phyloP scores from a whole-genome alignment of 768 basidiomycete genomes.

The Tubosaeta sp. region DNA sequence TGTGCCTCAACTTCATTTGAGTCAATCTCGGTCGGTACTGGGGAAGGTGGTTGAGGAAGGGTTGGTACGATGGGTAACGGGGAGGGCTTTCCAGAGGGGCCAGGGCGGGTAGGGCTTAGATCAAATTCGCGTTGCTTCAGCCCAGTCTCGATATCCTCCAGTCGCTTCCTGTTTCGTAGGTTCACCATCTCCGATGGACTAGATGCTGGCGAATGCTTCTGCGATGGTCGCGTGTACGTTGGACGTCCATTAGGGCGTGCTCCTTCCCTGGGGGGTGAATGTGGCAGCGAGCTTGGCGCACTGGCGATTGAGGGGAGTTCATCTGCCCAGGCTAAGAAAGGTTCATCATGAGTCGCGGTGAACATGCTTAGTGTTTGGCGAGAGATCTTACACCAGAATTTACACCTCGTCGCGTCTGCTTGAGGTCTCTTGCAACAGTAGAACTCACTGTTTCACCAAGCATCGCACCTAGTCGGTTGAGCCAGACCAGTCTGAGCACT shows the following conservation, averaged over 20 bases:
- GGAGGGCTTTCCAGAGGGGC: conserved; percentile 5
- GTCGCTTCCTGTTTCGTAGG: conserved; percentile 9
- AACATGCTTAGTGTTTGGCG: not conserved
- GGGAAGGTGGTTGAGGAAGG: conserved; percentile 23
- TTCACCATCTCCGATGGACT: not conserved
- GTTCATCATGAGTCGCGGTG: not conserved
- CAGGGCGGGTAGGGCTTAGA: conserved; percentile 1
- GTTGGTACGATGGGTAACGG: not conserved
- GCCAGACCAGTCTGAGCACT: not conserved
- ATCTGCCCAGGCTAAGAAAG: conserved; percentile 33
- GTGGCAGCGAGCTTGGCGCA: not conserved
- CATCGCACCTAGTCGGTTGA: not conserved
- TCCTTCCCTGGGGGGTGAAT: not conserved
- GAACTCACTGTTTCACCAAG: conserved; percentile 29
- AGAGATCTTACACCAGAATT: conserved; percentile 37
- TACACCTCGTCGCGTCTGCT: conserved; percentile 13
- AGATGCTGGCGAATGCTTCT: not conserved
- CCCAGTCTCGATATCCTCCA: conserved; percentile 15
- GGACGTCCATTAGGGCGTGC: not conserved
- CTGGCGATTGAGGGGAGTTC: conserved; percentile 10
- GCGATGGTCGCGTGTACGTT: not conserved
- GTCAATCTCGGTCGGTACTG: conserved; percentile 23
- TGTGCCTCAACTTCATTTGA: conserved; percentile 10
- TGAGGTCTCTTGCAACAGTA: conserved; percentile 34
- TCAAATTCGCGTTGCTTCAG: conserved; percentile 14